Evolutionary conservation across 306 rosid species (phyloP), one percentile per base, ranked within the genome.

Genomic region (Pachyrhizus erosus): DNA sequence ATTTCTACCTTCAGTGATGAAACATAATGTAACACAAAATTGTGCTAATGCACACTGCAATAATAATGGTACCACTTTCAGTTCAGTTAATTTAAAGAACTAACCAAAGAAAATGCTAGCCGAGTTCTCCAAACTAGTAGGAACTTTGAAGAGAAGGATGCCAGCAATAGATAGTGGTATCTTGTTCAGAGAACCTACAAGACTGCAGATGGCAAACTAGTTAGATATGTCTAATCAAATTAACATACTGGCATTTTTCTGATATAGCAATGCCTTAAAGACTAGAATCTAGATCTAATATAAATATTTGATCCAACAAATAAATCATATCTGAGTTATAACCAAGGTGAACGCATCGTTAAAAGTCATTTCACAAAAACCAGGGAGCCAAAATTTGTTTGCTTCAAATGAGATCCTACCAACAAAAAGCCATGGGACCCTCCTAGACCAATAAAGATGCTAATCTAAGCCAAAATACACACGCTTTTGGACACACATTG

Each of bases 121-220:
- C 0, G 99, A 83, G 89, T 96, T 96, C 91, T 96, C 92, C 87
- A 96, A 72, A 86, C 99, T 96, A 67, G 99, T 96, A 4, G 97
- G 98, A 75, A 91, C 99, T 61, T 93, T 90, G 73, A 96, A 96
- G 74, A 96, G 91, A 78, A 96, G 80, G 83, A 96, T 92, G 60
- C 99, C 99, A 1, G 98, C 93, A 66, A 96, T 31, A 3, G 99
- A 96, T 68, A 96, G 97, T 15, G 99, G 99, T 80, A 96, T 96
- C 94, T 96, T 96, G 84, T 96, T 96, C 87, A 96, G 88, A 5
- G 99, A 96, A 57, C 99, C 99, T 67, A 96, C 98, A 76, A 93
- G 99, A 83, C 99, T 93, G 96, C 87, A 88, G 77, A 73, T 82
- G 34, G 64, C 51, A 85, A 70, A 73, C 74, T 3, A 64, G 84